Percentiles rank a stretch among this genome's conserved stretches.
These are phyloP conservation scores for Dryadomyces quercivorus DNA, from an alignment of 2,329 filamentous ascomycete genomes.

Conservation along the genomic window DNA sequence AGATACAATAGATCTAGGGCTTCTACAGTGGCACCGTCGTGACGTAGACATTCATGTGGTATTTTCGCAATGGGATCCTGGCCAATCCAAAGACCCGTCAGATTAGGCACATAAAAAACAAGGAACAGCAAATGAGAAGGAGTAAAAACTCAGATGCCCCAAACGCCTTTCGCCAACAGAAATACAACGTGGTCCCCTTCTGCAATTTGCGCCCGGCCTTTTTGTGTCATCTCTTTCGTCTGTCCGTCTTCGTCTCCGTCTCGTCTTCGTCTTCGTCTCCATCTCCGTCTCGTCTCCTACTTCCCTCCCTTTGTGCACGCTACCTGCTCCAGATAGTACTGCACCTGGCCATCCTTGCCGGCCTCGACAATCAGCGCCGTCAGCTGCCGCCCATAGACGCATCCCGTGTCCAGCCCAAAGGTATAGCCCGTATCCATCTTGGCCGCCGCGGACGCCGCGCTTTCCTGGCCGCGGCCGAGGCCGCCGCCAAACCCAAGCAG, in stretches of 20 bases:
- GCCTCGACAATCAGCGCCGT: constrained; percentile 65
- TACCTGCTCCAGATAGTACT: constrained; percentile 28
- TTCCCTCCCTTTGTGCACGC: constrained; percentile 18
- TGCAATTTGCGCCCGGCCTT: too few relatives aligned
- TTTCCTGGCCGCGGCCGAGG: background rate
- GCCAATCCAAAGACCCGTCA: too few relatives aligned
- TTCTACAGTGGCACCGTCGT: background rate
- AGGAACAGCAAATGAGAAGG: background rate
- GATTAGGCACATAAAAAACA: too few relatives aligned
- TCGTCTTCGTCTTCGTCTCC: background rate
- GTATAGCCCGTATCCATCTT: constrained; percentile 43
- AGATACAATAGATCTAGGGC: background rate
- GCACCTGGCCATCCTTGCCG: constrained; percentile 18
- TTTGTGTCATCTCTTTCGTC: too few relatives aligned
- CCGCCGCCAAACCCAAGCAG: background rate
- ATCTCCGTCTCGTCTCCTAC: too few relatives aligned
- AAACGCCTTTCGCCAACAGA: too few relatives aligned
- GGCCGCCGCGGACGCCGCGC: background rate
- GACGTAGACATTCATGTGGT: too few relatives aligned
- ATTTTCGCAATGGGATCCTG: too few relatives aligned
- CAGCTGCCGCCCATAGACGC: constrained; percentile 62
- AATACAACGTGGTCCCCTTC: too few relatives aligned
- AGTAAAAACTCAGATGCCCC: background rate
- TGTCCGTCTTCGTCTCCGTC: background rate
- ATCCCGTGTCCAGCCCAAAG: constrained; percentile 77